Base-by-base conservation (phyloP, 768 basidiomycete species). In the Postia placenta region DNA sequence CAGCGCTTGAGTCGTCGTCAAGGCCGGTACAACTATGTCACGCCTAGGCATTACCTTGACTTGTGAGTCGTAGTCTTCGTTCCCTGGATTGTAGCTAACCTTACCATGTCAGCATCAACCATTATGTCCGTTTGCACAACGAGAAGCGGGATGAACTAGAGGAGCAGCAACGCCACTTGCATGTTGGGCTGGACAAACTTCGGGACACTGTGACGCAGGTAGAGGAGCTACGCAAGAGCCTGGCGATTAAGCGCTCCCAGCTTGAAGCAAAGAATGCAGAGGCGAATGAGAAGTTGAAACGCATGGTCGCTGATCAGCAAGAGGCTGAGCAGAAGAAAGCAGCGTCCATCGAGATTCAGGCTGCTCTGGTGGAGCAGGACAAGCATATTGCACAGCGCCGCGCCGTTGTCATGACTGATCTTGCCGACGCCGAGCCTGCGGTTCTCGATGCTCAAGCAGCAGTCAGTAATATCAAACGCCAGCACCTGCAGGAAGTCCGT, bases 241-340 rank as follows among this genome's bases (percentile, higher is more conserved):
- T 98, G 33, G 94, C 96, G 2, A 84, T 86, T 59, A 99, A 99
- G 67, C 83, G 91, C 17, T 81, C 85, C 2, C 93, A 98, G 59
- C 78, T 99, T 25, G 82, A 93, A 63, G 86, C 89, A 22, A 99
- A 99, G 74, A 79, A 96, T 59, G 82, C 82, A 1, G 91, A 98
- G 67, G 96, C 96, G 11, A 97, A 99, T 65, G 91, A 92, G 61
- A 99, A 99, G 69, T 77, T 99, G 35, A 85, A 90, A 66, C 90
- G 92, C 49, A 98, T 99, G 95, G 93, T 99, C 12, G 78, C 90
- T 5, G 95, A 98, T 67, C 95, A 99, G 67, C 95, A 97, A 63
- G 95, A 98, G 62, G 96, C 96, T 2, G 96, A 99, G 61, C 91
- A 94, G 64, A 96, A 98, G 79, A 97, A 97, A 64, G 77, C 88